phyloP scores from a whole-genome alignment of 305 asterid species.

The Solanum aculeatissimum region DNA sequence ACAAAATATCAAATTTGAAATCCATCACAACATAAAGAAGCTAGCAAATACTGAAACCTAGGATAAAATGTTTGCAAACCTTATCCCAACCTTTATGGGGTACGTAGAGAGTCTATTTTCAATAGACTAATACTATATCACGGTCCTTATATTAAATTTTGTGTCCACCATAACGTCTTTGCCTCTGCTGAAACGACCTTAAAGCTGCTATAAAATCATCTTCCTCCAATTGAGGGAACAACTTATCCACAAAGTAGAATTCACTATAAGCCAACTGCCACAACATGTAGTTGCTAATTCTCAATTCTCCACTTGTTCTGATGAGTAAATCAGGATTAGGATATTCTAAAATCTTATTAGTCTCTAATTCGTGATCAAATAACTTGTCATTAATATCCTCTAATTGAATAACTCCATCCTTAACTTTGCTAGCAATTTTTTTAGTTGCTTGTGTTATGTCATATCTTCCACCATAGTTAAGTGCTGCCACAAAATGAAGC shows the following conservation, averaged over 20 bases:
- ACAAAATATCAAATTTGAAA: background rate
- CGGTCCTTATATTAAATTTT: background rate
- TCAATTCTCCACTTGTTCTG: slow-evolving; percentile 16
- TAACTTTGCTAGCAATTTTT: background rate
- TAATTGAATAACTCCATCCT: background rate
- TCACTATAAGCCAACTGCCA: slow-evolving; percentile 32
- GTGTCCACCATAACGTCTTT: slow-evolving; percentile 20
- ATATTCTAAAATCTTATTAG: background rate
- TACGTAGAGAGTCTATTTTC: no score
- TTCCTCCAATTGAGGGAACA: slow-evolving; percentile 19
- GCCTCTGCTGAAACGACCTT: slow-evolving; percentile 10
- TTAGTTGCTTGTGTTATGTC: background rate
- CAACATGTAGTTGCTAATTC: slow-evolving; percentile 28
- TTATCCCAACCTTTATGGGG: no score
- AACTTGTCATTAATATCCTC: slow-evolving; percentile 1
- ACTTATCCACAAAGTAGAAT: slow-evolving; percentile 10
- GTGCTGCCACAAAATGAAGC: background rate
- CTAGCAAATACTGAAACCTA: background rate
- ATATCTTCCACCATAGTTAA: slow-evolving; percentile 3
- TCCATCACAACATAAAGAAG: background rate
- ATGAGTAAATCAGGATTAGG: slow-evolving; percentile 21
- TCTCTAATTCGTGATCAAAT: slow-evolving; percentile 10
- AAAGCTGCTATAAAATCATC: slow-evolving; percentile 10
- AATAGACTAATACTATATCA: background rate
- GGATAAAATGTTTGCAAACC: background rate